Evolutionary conservation across 768 basidiomycete species (phyloP).

Genomic region (Kwoniella sp.): DNA sequence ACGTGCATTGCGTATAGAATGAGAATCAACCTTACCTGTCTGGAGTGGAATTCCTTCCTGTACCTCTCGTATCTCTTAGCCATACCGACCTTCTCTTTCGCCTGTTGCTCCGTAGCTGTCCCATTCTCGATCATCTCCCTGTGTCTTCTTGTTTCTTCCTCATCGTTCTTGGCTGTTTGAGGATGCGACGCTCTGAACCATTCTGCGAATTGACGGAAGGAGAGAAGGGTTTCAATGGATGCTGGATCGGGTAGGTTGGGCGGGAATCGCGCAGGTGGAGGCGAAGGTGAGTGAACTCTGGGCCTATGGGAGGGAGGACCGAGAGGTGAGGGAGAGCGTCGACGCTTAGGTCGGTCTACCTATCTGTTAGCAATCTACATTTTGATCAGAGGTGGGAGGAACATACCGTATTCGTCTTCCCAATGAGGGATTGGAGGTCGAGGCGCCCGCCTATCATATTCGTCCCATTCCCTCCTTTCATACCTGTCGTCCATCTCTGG

Average conservation of each 20-base stretch:
- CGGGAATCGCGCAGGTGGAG: conserved; percentile 5
- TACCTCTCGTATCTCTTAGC: conserved; percentile 81
- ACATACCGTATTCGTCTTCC: conserved; percentile 44
- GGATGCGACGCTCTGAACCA: conserved; percentile 50
- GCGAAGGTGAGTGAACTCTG: conserved; percentile 33
- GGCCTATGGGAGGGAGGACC: conserved; percentile 29
- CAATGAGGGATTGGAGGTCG: conserved; percentile 20
- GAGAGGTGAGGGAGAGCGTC: conserved; percentile 44
- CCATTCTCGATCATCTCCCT: conserved; percentile 32
- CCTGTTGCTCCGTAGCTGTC: conserved; percentile 5
- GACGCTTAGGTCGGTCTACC: conserved; percentile 43
- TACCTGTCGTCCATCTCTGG: conserved; percentile 32
- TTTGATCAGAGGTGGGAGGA: background rate
- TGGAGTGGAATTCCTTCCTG: conserved; percentile 82
- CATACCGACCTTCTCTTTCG: conserved; percentile 47
- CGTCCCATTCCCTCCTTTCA: conserved; percentile 28
- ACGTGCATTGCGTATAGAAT: too few relatives aligned
- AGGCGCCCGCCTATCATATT: conserved; percentile 32
- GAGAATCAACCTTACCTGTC: conserved; percentile 90
- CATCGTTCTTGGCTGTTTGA: conserved; percentile 45
- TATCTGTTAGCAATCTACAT: background rate
- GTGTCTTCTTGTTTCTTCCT: conserved; percentile 37
- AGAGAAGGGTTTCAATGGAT: conserved; percentile 32
- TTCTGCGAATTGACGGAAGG: conserved; percentile 45
- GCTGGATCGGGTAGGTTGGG: conserved; percentile 42